Conservation (phyloP, 192 early-diverging fungal species). For the Backusella morwellensis region DNA sequence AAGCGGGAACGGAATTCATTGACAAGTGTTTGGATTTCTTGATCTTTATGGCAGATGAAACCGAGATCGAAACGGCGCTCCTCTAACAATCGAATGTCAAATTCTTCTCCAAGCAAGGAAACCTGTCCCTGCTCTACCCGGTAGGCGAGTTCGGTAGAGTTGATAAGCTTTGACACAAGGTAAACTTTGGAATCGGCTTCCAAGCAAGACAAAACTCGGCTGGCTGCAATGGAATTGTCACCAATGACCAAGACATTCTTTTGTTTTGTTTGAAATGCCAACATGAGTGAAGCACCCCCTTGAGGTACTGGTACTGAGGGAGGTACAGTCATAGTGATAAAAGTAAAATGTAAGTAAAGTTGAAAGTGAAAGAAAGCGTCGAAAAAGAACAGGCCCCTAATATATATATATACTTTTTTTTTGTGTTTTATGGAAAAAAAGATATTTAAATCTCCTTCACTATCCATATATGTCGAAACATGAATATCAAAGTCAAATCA, state of each 20-base stretch:
- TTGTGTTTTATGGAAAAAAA: not conserved
- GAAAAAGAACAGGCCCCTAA: not conserved
- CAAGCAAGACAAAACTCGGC: slow-evolving; percentile 63
- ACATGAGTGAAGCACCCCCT: slow-evolving; percentile 52
- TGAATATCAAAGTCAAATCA: slow-evolving; percentile 19
- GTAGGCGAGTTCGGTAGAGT: slow-evolving; percentile 40
- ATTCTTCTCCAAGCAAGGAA: slow-evolving; percentile 41
- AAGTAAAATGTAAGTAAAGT: not conserved
- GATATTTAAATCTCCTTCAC: slow-evolving; percentile 10
- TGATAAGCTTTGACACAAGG: slow-evolving; percentile 38
- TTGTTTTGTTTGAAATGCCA: slow-evolving; percentile 52
- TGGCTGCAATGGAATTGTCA: slow-evolving; percentile 59
- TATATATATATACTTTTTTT: slow-evolving; percentile 58
- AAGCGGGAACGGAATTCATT: slow-evolving; percentile 33
- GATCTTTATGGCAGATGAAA: slow-evolving; percentile 43
- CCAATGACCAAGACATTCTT: slow-evolving; percentile 71
- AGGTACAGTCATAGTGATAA: not conserved
- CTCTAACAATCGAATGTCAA: slow-evolving; percentile 17
- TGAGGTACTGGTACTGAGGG: slow-evolving; percentile 24
- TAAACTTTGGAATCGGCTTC: slow-evolving; percentile 69
- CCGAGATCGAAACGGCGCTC: slow-evolving; percentile 26
- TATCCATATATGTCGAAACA: not conserved
- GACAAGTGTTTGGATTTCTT: slow-evolving; percentile 36
- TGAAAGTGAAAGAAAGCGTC: not conserved
- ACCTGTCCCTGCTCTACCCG: slow-evolving; percentile 45